Conservation (phyloP, 2,329 filamentous ascomycete species). For the Lasiodiplodia sp. region DNA sequence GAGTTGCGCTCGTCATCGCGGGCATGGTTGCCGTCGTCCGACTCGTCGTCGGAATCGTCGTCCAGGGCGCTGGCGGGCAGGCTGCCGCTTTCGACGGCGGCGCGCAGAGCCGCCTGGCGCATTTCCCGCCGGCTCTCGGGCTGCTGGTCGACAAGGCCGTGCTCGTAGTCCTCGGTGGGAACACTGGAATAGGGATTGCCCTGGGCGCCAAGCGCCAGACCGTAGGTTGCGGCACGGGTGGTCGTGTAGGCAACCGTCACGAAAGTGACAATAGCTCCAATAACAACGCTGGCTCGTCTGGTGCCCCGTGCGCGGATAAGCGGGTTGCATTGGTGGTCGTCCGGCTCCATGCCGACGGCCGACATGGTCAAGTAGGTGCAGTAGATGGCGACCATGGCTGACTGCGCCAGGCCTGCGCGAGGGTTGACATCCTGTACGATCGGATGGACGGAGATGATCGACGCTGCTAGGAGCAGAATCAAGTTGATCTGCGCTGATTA, state of each 20-base stretch:
- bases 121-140: constrained; percentile 83
- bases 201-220: constrained; percentile 73
- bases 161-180: constrained; percentile 77
- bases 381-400: constrained; percentile 95
- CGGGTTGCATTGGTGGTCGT: constrained; percentile 93
- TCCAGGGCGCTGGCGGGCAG: constrained; percentile 89
- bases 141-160: constrained; percentile 87
- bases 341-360: constrained; percentile 97
- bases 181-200: constrained; percentile 63
- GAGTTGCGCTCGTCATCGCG: constrained; percentile 88
- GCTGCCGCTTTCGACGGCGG: constrained; percentile 90
- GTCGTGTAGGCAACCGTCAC: constrained; percentile 97
- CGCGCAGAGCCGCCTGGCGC: constrained; percentile 88
- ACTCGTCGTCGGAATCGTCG: constrained; percentile 69
- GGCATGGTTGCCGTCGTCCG: constrained; percentile 68
- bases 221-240: constrained; percentile 92
- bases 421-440: constrained; percentile 89
- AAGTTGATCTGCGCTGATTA: constrained; percentile 71
- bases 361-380: constrained; percentile 99
- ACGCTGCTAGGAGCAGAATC: constrained; percentile 80
- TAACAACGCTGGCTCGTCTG: constrained; percentile 85
- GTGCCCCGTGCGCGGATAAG: constrained; percentile 85
- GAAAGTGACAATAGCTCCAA: constrained; percentile 96
- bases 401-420: constrained; percentile 93
- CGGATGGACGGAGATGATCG: constrained; percentile 86